These are phyloP conservation scores for Monosporascus sp. DNA, from an alignment of 2,329 filamentous ascomycete species.

Conservation along the genomic window DNA sequence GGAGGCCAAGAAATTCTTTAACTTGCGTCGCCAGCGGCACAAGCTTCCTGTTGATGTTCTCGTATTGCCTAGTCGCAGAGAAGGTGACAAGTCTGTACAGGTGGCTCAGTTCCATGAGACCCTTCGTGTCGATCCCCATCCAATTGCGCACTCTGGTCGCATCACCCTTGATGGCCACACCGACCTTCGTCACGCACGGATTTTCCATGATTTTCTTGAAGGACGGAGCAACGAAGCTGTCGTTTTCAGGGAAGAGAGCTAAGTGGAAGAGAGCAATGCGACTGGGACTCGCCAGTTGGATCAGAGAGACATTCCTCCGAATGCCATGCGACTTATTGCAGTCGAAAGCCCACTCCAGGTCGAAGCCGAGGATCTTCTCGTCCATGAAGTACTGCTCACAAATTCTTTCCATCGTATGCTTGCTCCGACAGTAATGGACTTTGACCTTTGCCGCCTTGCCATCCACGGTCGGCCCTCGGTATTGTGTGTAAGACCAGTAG, in stretches of 20 bases:
- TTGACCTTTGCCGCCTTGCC: constrained; percentile 47
- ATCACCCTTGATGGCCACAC: constrained; percentile 70
- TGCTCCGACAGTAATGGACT: constrained; percentile 73
- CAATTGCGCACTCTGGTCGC: constrained; percentile 62
- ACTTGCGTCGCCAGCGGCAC: constrained; percentile 67
- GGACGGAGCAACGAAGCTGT: constrained; percentile 63
- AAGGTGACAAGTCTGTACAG: constrained; percentile 73
- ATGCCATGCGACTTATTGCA: constrained; percentile 42
- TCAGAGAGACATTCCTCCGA: constrained; percentile 69
- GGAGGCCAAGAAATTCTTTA: constrained; percentile 63
- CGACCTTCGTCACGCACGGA: constrained; percentile 63
- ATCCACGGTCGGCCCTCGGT: constrained; percentile 47
- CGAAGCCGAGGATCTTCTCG: constrained; percentile 75
- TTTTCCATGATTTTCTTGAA: constrained; percentile 70
- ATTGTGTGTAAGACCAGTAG: constrained; percentile 66
- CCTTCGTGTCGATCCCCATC: constrained; percentile 58
- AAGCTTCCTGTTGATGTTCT: constrained; percentile 58
- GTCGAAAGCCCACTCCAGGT: constrained; percentile 74
- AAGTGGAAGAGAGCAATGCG: constrained; percentile 80
- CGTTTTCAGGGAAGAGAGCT: constrained; percentile 51
- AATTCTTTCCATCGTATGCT: constrained; percentile 61
- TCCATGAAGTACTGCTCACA: constrained; percentile 59
- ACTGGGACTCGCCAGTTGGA: constrained; percentile 75
- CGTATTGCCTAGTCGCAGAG: constrained; percentile 43
- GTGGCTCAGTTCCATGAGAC: constrained; percentile 77